These are phyloP conservation scores for Pythium brachiatum DNA, from an alignment of 352 stramenopile genomes.

Conservation along the genomic window DNA sequence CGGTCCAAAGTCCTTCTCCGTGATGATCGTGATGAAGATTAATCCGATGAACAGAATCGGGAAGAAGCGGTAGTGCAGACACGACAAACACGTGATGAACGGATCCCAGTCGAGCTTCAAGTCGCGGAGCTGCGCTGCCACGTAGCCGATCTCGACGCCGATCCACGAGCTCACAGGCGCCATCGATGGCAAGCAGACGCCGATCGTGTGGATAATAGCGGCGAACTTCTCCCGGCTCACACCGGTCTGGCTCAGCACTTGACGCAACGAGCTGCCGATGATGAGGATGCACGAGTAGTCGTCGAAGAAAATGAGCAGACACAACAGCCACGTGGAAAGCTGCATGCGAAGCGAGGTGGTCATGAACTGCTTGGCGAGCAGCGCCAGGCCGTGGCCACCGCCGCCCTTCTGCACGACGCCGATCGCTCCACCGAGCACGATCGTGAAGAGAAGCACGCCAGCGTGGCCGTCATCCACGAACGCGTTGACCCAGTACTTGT, in stretches of 20 bases:
- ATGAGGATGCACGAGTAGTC: conserved; percentile 92
- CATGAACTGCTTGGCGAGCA: conserved; percentile 80
- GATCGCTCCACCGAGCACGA: conserved; percentile 86
- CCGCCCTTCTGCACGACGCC: conserved; percentile 88
- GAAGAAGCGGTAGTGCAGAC: conserved; percentile 86
- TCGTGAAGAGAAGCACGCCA: conserved; percentile 86
- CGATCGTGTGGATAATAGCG: conserved; percentile 87
- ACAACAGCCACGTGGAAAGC: conserved; percentile 80
- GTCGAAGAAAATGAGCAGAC: conserved; percentile 90
- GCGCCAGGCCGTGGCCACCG: conserved; percentile 78
- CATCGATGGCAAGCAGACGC: conserved; percentile 86
- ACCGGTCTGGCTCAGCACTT: conserved; percentile 76
- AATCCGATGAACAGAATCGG: conserved; percentile 86
- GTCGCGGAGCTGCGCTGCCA: conserved; percentile 68
- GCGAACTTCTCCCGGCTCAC: conserved; percentile 89
- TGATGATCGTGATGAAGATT: conserved; percentile 90
- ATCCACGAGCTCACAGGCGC: conserved; percentile 89
- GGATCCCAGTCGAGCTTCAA: conserved; percentile 85
- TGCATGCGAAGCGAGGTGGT: conserved; percentile 81
- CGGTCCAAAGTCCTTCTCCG: conserved; percentile 83
- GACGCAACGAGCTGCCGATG: conserved; percentile 83
- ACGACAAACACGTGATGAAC: conserved; percentile 84
- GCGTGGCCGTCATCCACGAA: conserved; percentile 84
- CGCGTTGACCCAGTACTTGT: conserved; percentile 85
- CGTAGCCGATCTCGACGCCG: conserved; percentile 87